phyloP scores from a whole-genome alignment of 2,329 filamentous ascomycete genomes.

The Chaetomium strumarium region DNA sequence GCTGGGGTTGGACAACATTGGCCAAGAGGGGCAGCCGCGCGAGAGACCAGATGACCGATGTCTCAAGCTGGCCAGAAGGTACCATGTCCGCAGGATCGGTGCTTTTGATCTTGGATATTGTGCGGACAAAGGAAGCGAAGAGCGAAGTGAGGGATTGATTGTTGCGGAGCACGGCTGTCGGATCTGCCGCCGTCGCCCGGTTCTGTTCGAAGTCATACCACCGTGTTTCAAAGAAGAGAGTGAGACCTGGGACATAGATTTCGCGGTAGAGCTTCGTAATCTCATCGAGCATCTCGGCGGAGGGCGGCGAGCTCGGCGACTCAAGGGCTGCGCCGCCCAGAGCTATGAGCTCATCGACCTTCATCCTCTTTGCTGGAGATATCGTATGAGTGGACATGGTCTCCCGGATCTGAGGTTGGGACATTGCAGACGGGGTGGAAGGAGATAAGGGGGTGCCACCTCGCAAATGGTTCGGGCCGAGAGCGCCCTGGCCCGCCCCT shows the following conservation, averaged over 20 bases:
- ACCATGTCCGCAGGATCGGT: constrained; percentile 48
- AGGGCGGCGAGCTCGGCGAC: constrained; percentile 46
- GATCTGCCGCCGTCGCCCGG: constrained; percentile 31
- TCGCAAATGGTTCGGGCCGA: constrained; percentile 28
- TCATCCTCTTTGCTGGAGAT: constrained; percentile 56
- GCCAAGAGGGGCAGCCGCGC: constrained; percentile 39
- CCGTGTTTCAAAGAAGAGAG: constrained; percentile 40
- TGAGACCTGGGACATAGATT: constrained; percentile 54
- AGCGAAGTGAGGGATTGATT: constrained; percentile 58
- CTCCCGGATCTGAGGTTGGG: constrained; percentile 25
- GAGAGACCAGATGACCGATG: constrained; percentile 55
- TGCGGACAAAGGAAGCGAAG: constrained; percentile 59
- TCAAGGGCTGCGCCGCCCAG: constrained; percentile 55
- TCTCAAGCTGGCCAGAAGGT: constrained; percentile 50
- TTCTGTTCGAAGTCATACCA: constrained; percentile 63
- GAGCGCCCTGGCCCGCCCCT: constrained; percentile 11
- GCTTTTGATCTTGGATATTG: constrained; percentile 43
- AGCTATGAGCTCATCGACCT: constrained; percentile 66
- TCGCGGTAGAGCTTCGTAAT: constrained; percentile 67
- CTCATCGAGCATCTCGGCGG: constrained; percentile 53
- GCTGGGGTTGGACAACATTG: constrained; percentile 26
- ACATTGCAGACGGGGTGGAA: constrained; percentile 11
- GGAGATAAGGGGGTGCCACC: constrained; percentile 40
- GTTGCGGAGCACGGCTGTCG: constrained; percentile 41
- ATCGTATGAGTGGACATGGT: constrained; percentile 38